Percentiles rank a stretch among this genome's conserved stretches.
These are phyloP conservation scores for Glycine soja DNA, from an alignment of 306 rosid genomes.

Conservation along the genomic window DNA sequence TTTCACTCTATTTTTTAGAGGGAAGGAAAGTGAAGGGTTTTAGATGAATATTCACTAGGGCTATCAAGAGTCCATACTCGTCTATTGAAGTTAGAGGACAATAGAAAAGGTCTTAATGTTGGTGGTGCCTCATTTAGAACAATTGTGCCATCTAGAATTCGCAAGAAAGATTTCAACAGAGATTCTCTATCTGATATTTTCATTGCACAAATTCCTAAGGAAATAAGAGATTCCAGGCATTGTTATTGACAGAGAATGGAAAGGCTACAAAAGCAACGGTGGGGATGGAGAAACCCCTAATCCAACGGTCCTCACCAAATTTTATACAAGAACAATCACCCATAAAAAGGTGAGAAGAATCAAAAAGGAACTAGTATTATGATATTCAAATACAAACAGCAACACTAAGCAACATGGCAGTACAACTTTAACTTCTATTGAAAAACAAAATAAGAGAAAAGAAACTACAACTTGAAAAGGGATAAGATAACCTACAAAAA, in stretches of 20 bases:
- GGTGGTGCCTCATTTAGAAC: neutral
- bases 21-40: neutral
- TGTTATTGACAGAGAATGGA: neutral
- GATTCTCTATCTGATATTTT: neutral
- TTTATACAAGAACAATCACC: neutral
- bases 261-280: neutral
- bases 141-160: neutral
- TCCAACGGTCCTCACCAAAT: neutral
- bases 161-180: neutral
- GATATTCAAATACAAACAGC: constrained; percentile 1
- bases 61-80: constrained; percentile 17
- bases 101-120: neutral
- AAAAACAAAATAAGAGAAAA: neutral
- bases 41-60: neutral
- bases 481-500: neutral
- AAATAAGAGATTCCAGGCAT: neutral
- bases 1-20: neutral
- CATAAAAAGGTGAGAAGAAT: neutral
- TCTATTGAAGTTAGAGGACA: neutral
- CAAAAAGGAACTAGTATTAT: neutral
- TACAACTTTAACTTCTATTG: neutral
- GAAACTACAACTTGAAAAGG: neutral
- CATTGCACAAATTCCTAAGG: neutral
- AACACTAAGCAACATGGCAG: neutral
- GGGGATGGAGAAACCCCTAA: neutral